These are phyloP conservation scores for Scytalidium lignicola DNA, from an alignment of 2,329 filamentous ascomycete species.

Conservation along the genomic window DNA sequence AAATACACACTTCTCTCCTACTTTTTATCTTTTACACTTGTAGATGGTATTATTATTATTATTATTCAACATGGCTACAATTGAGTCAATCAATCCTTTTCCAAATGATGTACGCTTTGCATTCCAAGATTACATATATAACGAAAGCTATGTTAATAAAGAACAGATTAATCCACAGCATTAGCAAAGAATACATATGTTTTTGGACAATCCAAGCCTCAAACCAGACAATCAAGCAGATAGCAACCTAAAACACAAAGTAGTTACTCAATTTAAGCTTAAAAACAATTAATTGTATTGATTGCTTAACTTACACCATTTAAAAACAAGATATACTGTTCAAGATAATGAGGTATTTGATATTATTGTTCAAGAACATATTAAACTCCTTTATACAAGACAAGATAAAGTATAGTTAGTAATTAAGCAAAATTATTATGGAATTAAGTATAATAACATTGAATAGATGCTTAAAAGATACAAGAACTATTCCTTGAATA, in stretches of 20 bases:
- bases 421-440: no score
- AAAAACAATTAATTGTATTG: neutral
- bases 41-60: no score
- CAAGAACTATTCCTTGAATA: no score
- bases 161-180: neutral
- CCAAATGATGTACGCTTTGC: conserved; percentile 1
- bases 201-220: neutral
- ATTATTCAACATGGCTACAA: neutral
- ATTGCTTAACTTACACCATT: neutral
- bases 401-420: no score
- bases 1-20: no score
- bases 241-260: neutral
- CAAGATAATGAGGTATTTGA: conserved; percentile 2
- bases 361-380: neutral
- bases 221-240: neutral
- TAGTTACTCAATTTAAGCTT: neutral
- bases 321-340: conserved; percentile 4
- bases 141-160: conserved; percentile 6
- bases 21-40: no score
- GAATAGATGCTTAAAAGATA: no score
- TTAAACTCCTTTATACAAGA: no score
- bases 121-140: conserved; percentile 1
- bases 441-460: no score
- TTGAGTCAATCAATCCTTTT: conserved; percentile 2
- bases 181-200: neutral